Evolutionary conservation across 257 asterid species (phyloP).

Genomic region (Solanum sitiens): DNA sequence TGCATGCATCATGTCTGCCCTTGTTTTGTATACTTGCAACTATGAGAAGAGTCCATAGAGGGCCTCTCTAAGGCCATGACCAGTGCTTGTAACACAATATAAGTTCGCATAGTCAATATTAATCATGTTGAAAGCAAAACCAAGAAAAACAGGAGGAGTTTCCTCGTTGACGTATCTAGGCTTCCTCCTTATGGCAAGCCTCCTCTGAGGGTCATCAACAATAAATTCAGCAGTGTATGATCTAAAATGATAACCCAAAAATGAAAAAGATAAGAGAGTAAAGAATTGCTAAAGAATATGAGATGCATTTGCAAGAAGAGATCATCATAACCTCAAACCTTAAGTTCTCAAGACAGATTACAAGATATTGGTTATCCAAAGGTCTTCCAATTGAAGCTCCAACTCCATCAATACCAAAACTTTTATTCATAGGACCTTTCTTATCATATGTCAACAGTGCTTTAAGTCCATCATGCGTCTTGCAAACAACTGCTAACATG

Average conservation of each 20-base stretch:
- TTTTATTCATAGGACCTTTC: slow-evolving; percentile 33
- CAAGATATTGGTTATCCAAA: slow-evolving; percentile 40
- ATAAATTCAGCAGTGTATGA: slow-evolving; percentile 58
- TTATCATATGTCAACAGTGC: slow-evolving; percentile 51
- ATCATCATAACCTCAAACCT: slow-evolving; percentile 30
- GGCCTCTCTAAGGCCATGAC: slow-evolving; percentile 72
- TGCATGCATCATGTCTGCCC: slow-evolving; percentile 71
- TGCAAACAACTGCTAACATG: slow-evolving; percentile 80
- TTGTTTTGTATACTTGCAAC: slow-evolving; percentile 73
- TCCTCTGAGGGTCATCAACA: slow-evolving; percentile 65
- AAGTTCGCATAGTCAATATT: slow-evolving; percentile 34
- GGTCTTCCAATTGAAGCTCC: slow-evolving; percentile 43
- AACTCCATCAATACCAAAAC: slow-evolving; percentile 45
- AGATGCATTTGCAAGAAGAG: neutral
- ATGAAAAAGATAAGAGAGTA: neutral
- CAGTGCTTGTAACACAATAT: slow-evolving; percentile 21
- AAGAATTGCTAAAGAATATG: neutral
- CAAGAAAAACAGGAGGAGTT: slow-evolving; percentile 72
- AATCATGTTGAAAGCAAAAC: slow-evolving; percentile 90
- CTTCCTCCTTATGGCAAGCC: slow-evolving; percentile 47
- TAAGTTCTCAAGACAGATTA: slow-evolving; percentile 58
- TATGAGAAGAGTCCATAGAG: slow-evolving; percentile 57
- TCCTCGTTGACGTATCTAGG: slow-evolving; percentile 52
- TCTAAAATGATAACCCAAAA: slow-evolving; percentile 28
- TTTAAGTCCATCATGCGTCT: slow-evolving; percentile 44